These are phyloP conservation scores for Melampsora americana DNA, from an alignment of 1,284 basidiomycete species.

Conservation along the genomic window DNA sequence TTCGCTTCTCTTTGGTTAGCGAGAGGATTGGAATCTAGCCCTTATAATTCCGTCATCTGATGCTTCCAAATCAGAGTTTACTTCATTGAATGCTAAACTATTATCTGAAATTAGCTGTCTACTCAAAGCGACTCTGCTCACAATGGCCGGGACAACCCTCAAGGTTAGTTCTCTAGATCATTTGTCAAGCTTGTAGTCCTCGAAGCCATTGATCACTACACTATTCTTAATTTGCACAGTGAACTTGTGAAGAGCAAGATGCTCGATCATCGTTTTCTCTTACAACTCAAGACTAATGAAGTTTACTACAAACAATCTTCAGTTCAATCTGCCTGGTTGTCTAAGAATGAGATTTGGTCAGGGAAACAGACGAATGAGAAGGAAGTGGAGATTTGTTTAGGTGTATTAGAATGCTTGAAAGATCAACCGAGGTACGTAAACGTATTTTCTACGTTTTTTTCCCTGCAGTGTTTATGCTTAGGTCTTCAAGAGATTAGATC, in stretches of 20 bases:
- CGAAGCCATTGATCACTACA: background rate
- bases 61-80: background rate
- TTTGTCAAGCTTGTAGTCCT: background rate
- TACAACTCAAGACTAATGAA: slow-evolving; percentile 3
- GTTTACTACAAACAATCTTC: slow-evolving; percentile 21
- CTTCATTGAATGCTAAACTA: background rate
- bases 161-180: background rate
- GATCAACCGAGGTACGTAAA: background rate
- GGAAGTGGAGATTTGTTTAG: slow-evolving; percentile 24
- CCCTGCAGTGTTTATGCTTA: background rate
- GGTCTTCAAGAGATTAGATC: too few species aligned
- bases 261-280: slow-evolving; percentile 22
- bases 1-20: background rate
- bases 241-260: background rate
- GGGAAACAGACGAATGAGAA: slow-evolving; percentile 6
- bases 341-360: slow-evolving; percentile 39
- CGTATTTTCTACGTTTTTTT: background rate
- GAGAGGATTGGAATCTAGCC: slow-evolving; percentile 5
- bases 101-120: background rate
- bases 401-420: slow-evolving; percentile 9
- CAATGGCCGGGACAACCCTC: background rate
- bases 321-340: slow-evolving; percentile 24
- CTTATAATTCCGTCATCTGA: background rate
- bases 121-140: background rate
- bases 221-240: background rate